These are phyloP conservation scores for Aspergillus sojae DNA, from an alignment of 2,329 filamentous ascomycete genomes.

Conservation along the genomic window DNA sequence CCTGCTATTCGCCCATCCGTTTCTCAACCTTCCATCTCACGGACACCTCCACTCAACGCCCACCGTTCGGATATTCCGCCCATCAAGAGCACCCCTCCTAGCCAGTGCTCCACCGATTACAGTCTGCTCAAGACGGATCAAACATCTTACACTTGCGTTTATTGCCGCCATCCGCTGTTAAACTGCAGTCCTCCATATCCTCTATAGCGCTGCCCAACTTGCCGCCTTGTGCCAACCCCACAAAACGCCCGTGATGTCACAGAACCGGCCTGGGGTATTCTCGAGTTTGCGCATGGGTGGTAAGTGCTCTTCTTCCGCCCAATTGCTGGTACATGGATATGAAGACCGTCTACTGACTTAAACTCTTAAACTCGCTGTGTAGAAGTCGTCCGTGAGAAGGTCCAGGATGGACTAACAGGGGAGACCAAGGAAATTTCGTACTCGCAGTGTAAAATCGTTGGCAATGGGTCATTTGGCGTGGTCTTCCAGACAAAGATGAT, in stretches of 20 bases:
- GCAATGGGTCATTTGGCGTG: constrained; percentile 97
- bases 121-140: constrained; percentile 59
- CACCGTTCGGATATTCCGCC: constrained; percentile 39
- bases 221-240: constrained; percentile 22
- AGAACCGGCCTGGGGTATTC: constrained; percentile 90
- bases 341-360: constrained; percentile 18
- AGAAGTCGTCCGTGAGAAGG: constrained; percentile 99
- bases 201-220: constrained; percentile 38
- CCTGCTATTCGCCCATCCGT: constrained; percentile 29
- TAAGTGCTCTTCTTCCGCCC: constrained; percentile 55
- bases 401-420: constrained; percentile 95
- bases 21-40: constrained; percentile 39
- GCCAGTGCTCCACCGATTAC: constrained; percentile 35
- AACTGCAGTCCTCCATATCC: constrained; percentile 46
- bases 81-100: constrained; percentile 35
- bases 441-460: constrained; percentile 99
- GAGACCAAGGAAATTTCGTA: constrained; percentile 97
- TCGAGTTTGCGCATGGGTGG: constrained; percentile 92
- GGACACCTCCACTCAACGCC: constrained; percentile 33
- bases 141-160: constrained; percentile 40
- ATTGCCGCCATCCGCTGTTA: constrained; percentile 49
- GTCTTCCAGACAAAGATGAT: constrained; percentile 99
- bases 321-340: constrained; percentile 25
- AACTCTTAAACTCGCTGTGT: constrained; percentile 19
- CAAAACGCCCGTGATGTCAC: constrained; percentile 68